Conservation (phyloP, 768 basidiomycete genomes). For the Tephrocybe sp. region DNA sequence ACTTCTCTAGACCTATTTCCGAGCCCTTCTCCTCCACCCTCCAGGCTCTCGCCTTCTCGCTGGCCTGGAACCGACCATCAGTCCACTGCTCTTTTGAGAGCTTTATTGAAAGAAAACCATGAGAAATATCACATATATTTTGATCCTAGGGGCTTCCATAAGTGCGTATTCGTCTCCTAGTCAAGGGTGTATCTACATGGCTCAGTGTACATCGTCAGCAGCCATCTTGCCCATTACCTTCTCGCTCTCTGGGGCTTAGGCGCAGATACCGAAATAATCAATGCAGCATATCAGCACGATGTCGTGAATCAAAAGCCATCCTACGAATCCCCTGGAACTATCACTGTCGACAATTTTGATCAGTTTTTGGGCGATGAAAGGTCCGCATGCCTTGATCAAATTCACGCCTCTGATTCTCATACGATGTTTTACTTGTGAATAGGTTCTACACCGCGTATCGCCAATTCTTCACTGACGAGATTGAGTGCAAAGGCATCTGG, state of each 20-base stretch:
- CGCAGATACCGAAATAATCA: slow-evolving; percentile 37
- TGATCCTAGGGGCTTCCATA: slow-evolving; percentile 38
- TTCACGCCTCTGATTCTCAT: too few relatives aligned
- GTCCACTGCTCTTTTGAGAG: slow-evolving; percentile 38
- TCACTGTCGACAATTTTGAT: slow-evolving; percentile 46
- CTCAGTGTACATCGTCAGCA: slow-evolving; percentile 12
- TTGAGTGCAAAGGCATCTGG: slow-evolving; percentile 42
- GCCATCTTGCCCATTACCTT: slow-evolving; percentile 55
- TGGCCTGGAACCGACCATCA: slow-evolving; percentile 33
- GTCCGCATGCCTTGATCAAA: slow-evolving; percentile 34
- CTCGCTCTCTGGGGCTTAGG: slow-evolving; percentile 63
- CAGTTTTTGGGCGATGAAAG: slow-evolving; percentile 56
- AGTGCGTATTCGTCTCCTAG: slow-evolving; percentile 24
- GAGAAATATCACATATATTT: slow-evolving; percentile 55
- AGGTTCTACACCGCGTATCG: slow-evolving; percentile 64
- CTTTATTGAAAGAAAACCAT: slow-evolving; percentile 47
- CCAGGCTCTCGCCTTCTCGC: slow-evolving; percentile 27
- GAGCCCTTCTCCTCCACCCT: slow-evolving; percentile 14
- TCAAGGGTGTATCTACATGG: slow-evolving; percentile 27
- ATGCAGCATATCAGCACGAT: slow-evolving; percentile 37
- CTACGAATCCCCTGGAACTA: slow-evolving; percentile 40
- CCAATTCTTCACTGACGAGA: slow-evolving; percentile 46
- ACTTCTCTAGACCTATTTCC: slow-evolving; percentile 16
- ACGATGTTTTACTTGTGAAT: too few relatives aligned
- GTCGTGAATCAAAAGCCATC: slow-evolving; percentile 32